Percentiles rank a stretch among this genome's conserved stretches.
Evolutionary conservation across 495 filamentous ascomycete species (phyloP).

Genomic region (Cairneyella variabilis): DNA sequence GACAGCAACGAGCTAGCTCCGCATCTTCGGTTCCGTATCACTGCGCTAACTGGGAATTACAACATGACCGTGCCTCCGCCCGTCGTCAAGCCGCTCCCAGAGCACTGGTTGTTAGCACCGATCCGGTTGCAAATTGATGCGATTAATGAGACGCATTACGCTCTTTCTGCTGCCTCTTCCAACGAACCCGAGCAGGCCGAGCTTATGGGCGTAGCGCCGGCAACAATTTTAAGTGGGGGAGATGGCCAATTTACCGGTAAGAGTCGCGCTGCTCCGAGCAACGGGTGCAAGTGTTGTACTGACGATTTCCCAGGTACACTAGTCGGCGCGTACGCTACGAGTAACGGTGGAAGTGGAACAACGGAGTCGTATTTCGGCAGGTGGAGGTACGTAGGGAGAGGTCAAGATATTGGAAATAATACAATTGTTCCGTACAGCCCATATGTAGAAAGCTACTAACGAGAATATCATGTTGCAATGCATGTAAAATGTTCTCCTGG

Average conservation of each 20-base stretch:
- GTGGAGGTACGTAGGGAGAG: slow-evolving; percentile 41
- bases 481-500: too few species aligned
- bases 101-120: slow-evolving; percentile 29
- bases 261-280: slow-evolving; percentile 1
- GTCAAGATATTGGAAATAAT: slow-evolving; percentile 33
- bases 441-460: slow-evolving; percentile 1
- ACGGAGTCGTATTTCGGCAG: slow-evolving; percentile 40
- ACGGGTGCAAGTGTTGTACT: not conserved
- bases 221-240: slow-evolving; percentile 43
- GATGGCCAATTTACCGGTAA: slow-evolving; percentile 40
- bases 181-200: slow-evolving; percentile 27
- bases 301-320: slow-evolving; percentile 24
- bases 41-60: slow-evolving; percentile 1
- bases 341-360: slow-evolving; percentile 40
- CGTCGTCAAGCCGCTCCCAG: slow-evolving; percentile 6
- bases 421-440: slow-evolving; percentile 17
- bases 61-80: not conserved
- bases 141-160: slow-evolving; percentile 41
- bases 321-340: slow-evolving; percentile 49
- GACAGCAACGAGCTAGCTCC: not conserved
- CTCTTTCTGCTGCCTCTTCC: slow-evolving; percentile 38
- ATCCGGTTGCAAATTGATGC: slow-evolving; percentile 43
- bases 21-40: slow-evolving; percentile 36
- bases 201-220: slow-evolving; percentile 35
- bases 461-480: too few species aligned